Evolutionary conservation across 768 basidiomycete species (phyloP).

Genomic region (Kwoniella mangroviensis): DNA sequence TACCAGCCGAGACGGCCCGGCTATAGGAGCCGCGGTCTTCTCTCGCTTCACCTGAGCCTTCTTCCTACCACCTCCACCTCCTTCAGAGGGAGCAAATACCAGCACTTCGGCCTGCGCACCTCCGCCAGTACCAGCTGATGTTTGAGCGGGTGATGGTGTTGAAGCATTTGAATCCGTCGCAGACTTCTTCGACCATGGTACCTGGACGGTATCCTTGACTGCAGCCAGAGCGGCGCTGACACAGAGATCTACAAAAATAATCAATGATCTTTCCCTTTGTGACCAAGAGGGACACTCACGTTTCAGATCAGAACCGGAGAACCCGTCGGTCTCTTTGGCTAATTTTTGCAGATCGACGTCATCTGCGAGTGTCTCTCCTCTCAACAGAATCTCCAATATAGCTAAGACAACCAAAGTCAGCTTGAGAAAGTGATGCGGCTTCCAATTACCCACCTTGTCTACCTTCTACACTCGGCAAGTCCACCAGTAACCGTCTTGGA

Average conservation of each 20-base stretch:
- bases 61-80: conserved; percentile 20
- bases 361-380: conserved; percentile 69
- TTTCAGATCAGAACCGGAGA: conserved; percentile 93
- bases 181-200: conserved; percentile 69
- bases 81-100: conserved; percentile 15
- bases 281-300: conserved; percentile 63
- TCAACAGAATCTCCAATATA: conserved; percentile 82
- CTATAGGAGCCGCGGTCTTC: conserved; percentile 11
- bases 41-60: conserved; percentile 21
- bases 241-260: conserved; percentile 70
- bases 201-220: conserved; percentile 78
- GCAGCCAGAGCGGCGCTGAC: conserved; percentile 90
- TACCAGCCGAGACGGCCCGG: conserved; percentile 1
- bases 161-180: conserved; percentile 19
- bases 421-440: background rate
- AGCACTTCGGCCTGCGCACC: conserved; percentile 14
- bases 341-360: conserved; percentile 50
- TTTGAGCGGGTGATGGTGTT: background rate
- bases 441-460: conserved; percentile 67
- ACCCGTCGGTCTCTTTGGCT: conserved; percentile 61
- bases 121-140: conserved; percentile 14
- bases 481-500: conserved; percentile 82
- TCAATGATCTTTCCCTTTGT: background rate
- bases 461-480: conserved; percentile 84
- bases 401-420: conserved; percentile 62